Percentiles rank a stretch among this genome's conserved stretches.
Evolutionary conservation across 129 eudicot species (phyloP).

Genomic region (Tanacetum coccineum): DNA sequence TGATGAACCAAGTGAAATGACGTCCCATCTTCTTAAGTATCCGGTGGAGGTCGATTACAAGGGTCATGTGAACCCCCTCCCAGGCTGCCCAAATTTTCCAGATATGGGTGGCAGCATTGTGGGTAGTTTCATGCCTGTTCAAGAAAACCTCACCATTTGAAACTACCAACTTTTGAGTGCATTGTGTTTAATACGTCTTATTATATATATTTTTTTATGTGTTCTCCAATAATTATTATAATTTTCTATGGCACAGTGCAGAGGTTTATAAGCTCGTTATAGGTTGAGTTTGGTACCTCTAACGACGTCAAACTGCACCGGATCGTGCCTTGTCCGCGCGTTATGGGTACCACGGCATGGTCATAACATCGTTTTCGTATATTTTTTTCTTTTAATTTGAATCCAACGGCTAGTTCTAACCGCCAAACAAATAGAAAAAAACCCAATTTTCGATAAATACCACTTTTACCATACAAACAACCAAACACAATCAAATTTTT

Average conservation of each 20-base stretch:
- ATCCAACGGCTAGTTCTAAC: too few species aligned
- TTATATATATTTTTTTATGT: background rate
- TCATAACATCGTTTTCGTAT: too few species aligned
- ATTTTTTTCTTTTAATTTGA: too few species aligned
- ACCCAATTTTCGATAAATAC: too few species aligned
- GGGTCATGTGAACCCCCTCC: background rate
- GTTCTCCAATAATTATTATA: background rate
- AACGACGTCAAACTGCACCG: too few species aligned
- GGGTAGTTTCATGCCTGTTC: slow-evolving; percentile 9
- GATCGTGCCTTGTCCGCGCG: too few species aligned
- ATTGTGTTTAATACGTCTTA: background rate
- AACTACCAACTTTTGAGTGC: background rate
- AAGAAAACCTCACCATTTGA: slow-evolving; percentile 12
- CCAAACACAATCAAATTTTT: too few species aligned
- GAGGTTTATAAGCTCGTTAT: too few species aligned
- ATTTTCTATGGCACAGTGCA: background rate
- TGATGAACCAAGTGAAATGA: slow-evolving; percentile 1
- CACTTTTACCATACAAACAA: too few species aligned
- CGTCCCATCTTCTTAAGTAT: background rate
- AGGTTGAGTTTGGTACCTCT: too few species aligned
- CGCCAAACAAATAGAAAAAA: too few species aligned
- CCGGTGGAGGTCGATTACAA: background rate
- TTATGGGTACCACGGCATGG: too few species aligned
- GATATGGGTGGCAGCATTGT: slow-evolving; percentile 4
- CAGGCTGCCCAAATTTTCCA: background rate